Conservation (phyloP, 2,329 filamentous ascomycete genomes). For the Tolypocladium ovalisporum region DNA sequence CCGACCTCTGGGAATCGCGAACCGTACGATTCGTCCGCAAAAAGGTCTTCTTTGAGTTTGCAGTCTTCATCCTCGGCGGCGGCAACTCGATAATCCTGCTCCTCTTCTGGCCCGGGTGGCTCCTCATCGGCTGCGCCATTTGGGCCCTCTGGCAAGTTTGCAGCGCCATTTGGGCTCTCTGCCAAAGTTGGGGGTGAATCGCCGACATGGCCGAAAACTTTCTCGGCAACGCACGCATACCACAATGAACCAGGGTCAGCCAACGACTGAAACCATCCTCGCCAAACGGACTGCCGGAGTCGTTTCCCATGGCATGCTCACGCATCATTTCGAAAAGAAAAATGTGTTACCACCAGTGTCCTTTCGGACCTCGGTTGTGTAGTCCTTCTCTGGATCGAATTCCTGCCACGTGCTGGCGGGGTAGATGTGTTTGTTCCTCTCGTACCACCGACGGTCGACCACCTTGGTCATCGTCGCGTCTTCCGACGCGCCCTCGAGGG, state of each 20-base stretch:
- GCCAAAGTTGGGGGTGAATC: slow-evolving; percentile 22
- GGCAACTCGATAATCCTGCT: slow-evolving; percentile 37
- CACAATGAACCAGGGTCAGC: background rate
- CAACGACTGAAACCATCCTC: background rate
- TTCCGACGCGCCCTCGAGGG: slow-evolving; percentile 64
- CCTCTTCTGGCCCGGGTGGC: slow-evolving; percentile 49
- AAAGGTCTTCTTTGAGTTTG: slow-evolving; percentile 41
- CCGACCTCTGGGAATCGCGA: slow-evolving; percentile 26
- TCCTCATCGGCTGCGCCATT: slow-evolving; percentile 27
- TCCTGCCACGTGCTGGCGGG: slow-evolving; percentile 93
- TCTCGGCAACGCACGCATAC: background rate
- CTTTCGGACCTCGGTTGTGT: slow-evolving; percentile 63
- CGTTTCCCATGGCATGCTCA: background rate
- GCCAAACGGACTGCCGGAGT: background rate
- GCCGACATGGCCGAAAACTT: background rate
- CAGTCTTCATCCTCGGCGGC: slow-evolving; percentile 37
- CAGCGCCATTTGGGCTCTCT: slow-evolving; percentile 20
- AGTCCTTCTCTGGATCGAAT: slow-evolving; percentile 84
- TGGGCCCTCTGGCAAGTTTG: slow-evolving; percentile 22
- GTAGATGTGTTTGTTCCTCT: slow-evolving; percentile 96
- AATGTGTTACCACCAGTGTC: slow-evolving; percentile 87
- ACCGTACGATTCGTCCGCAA: slow-evolving; percentile 26
- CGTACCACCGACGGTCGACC: slow-evolving; percentile 93
- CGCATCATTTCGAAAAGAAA: slow-evolving; percentile 54
- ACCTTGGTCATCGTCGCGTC: slow-evolving; percentile 83